phyloP scores from a whole-genome alignment of 2,329 filamentous ascomycete genomes.

The Myriangium duriaei region DNA sequence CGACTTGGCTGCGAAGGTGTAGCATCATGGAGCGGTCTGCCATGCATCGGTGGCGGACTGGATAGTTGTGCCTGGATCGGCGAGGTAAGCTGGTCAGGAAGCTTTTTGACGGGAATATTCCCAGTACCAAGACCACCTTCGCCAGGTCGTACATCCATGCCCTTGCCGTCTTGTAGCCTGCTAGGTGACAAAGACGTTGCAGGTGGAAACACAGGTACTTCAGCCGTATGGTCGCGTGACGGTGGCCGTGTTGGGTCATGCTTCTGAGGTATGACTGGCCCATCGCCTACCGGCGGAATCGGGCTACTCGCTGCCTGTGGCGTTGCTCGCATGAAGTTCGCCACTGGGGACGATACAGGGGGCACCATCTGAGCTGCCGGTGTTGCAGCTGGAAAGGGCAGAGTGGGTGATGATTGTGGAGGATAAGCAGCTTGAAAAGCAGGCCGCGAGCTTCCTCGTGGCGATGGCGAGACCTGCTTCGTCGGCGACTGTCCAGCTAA shows the following conservation, averaged over 20 bases:
- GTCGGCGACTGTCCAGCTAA: conserved; percentile 18
- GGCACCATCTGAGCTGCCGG: conserved; percentile 7
- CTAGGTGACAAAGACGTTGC: conserved; percentile 18
- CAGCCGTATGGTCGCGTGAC: conserved; percentile 12
- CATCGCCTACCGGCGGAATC: conserved; percentile 6
- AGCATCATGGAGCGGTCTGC: background rate
- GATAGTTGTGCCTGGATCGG: background rate
- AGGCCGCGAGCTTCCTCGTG: conserved; percentile 6
- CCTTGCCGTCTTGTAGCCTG: conserved; percentile 7
- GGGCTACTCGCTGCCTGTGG: conserved; percentile 8
- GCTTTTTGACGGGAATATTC: conserved; percentile 21
- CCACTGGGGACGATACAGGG: conserved; percentile 2
- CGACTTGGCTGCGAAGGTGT: background rate
- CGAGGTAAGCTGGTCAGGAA: conserved; percentile 9
- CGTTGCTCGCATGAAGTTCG: conserved; percentile 3
- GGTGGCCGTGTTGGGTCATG: conserved; percentile 10
- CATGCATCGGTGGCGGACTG: background rate
- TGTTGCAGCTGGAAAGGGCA: conserved; percentile 8
- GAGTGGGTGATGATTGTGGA: conserved; percentile 8
- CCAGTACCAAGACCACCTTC: conserved; percentile 15
- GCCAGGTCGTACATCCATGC: conserved; percentile 13
- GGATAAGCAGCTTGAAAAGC: background rate
- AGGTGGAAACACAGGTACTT: conserved; percentile 16
- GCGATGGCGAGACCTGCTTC: conserved; percentile 19
- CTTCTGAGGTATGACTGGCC: conserved; percentile 10